Conservation (phyloP, 2,329 filamentous ascomycete genomes). For the Aphanoascus verrucosus region DNA sequence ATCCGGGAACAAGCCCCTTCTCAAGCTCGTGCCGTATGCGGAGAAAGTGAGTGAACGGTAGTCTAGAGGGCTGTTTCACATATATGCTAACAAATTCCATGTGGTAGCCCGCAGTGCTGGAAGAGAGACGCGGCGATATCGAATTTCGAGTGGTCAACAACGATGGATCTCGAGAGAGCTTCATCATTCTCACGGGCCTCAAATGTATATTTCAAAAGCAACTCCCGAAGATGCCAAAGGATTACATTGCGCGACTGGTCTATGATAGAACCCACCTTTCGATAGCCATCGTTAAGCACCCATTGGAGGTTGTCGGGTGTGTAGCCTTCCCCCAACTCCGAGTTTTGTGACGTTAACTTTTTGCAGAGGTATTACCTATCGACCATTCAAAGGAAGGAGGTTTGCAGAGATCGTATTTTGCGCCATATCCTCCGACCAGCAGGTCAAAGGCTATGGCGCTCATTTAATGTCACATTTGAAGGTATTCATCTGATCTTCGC, state of each 20-base stretch:
- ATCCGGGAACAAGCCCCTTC: slow-evolving; percentile 39
- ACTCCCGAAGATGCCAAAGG: slow-evolving; percentile 97
- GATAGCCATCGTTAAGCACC: slow-evolving; percentile 95
- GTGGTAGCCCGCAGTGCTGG: slow-evolving; percentile 67
- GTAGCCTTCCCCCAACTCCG: slow-evolving; percentile 16
- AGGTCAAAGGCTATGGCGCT: slow-evolving; percentile 96
- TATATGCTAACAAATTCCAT: slow-evolving; percentile 15
- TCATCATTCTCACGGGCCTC: slow-evolving; percentile 87
- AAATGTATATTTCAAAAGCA: slow-evolving; percentile 99
- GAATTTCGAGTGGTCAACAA: slow-evolving; percentile 98
- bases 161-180: slow-evolving; percentile 73
- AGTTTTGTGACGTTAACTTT: slow-evolving; percentile 14
- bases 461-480: slow-evolving; percentile 98
- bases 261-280: slow-evolving; percentile 95
- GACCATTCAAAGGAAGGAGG: slow-evolving; percentile 78
- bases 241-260: slow-evolving; percentile 93
- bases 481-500: slow-evolving; percentile 28
- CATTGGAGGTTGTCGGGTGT: slow-evolving; percentile 73
- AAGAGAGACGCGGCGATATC: slow-evolving; percentile 88
- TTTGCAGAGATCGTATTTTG: slow-evolving; percentile 99
- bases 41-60: slow-evolving; percentile 58
- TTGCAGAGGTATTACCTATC: slow-evolving; percentile 80
- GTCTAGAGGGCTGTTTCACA: not conserved
- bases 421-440: slow-evolving; percentile 92
- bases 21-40: slow-evolving; percentile 68